These are phyloP conservation scores for Aspergillus tanneri DNA, from an alignment of 2,329 filamentous ascomycete genomes.

Conservation along the genomic window DNA sequence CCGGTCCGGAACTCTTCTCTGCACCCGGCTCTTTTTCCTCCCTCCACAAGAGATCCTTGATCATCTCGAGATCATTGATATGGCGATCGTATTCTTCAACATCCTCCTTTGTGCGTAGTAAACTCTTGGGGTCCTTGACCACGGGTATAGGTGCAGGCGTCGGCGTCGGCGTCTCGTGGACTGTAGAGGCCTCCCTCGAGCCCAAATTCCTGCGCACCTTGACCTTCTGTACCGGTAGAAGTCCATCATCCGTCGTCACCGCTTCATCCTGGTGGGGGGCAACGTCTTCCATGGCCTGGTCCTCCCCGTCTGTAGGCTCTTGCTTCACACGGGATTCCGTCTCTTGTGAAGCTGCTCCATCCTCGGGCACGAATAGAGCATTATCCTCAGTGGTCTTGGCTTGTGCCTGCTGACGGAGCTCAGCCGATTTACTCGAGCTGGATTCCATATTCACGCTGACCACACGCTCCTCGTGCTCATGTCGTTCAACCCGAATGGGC, in stretches of 20 bases:
- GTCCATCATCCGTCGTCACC: slow-evolving; percentile 30
- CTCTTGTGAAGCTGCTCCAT: slow-evolving; percentile 15
- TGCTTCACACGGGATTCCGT: slow-evolving; percentile 49
- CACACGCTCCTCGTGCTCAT: slow-evolving; percentile 55
- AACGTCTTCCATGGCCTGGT: slow-evolving; percentile 36
- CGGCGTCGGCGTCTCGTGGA: slow-evolving; percentile 10
- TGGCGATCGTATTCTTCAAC: slow-evolving; percentile 45
- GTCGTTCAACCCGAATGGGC: slow-evolving; percentile 57
- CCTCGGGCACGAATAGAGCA: slow-evolving; percentile 21
- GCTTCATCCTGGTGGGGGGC: slow-evolving; percentile 30
- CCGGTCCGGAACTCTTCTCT: slow-evolving; percentile 10
- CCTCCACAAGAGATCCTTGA: slow-evolving; percentile 39
- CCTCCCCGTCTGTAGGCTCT: slow-evolving; percentile 54
- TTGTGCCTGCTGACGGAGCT: slow-evolving; percentile 38
- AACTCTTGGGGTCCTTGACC: slow-evolving; percentile 31
- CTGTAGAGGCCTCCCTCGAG: slow-evolving; percentile 18
- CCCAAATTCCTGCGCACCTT: slow-evolving; percentile 36
- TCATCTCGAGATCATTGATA: slow-evolving; percentile 38
- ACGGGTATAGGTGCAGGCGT: no score
- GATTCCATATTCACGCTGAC: slow-evolving; percentile 56
- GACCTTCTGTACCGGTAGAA: slow-evolving; percentile 35
- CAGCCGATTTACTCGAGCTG: slow-evolving; percentile 47
- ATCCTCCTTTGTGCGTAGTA: slow-evolving; percentile 44
- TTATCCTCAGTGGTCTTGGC: slow-evolving; percentile 31
- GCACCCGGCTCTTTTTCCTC: slow-evolving; percentile 23